Percentiles rank a stretch among this genome's conserved stretches.
Evolutionary conservation across 352 stramenopile species (phyloP).

Genomic region (Pythium folliculosum): DNA sequence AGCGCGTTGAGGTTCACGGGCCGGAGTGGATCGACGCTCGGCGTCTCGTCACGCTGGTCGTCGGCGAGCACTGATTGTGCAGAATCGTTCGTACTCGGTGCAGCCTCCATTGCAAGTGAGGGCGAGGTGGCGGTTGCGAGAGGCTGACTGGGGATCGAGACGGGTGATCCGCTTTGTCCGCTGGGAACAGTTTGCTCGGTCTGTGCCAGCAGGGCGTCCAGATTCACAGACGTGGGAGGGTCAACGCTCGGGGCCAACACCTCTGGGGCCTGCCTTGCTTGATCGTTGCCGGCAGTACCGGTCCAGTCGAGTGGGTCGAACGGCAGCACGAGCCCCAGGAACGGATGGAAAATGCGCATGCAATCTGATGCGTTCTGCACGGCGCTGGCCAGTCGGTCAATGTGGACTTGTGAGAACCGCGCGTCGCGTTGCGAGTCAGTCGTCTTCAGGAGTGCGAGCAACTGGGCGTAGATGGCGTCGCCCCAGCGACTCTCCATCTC

Average conservation of each 20-base stretch:
- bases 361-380: constrained; percentile 11
- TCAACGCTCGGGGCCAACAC: neutral
- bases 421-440: neutral
- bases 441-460: constrained; percentile 3
- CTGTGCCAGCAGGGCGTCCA: neutral
- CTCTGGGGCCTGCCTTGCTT: neutral
- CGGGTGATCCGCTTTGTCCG: too few species aligned
- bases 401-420: constrained; percentile 9
- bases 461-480: constrained; percentile 9
- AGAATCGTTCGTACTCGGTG: too few species aligned
- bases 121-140: too few species aligned
- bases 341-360: constrained; percentile 19
- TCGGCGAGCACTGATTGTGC: too few species aligned
- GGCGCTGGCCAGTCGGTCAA: constrained; percentile 15
- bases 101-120: too few species aligned
- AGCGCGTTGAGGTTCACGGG: too few species aligned
- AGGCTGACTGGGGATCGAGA: too few species aligned
- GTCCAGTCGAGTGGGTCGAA: constrained; percentile 32
- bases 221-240: neutral
- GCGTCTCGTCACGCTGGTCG: too few species aligned
- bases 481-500: constrained; percentile 32
- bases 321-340: constrained; percentile 22
- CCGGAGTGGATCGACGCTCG: too few species aligned
- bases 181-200: too few species aligned
- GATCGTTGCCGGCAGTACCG: neutral